phyloP scores from a whole-genome alignment of 805 yeast genomes.

The Ogataea ramenticola region DNA sequence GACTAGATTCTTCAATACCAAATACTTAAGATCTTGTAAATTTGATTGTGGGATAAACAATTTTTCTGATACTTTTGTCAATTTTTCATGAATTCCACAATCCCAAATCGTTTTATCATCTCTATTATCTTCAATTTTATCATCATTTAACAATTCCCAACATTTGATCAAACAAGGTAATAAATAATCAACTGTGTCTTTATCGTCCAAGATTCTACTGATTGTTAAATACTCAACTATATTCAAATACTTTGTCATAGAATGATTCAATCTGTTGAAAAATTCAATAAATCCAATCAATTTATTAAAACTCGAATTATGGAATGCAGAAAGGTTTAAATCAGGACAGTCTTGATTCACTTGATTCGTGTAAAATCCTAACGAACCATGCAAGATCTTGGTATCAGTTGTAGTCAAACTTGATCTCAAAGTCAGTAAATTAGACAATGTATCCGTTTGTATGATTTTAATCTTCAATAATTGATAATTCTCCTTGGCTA shows the following conservation, averaged over 20 bases:
- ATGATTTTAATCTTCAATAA: constrained; percentile 60
- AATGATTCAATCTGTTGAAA: constrained; percentile 40
- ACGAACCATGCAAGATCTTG: constrained; percentile 28
- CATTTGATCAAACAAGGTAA: constrained; percentile 9
- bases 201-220: constrained; percentile 24
- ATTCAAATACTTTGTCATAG: constrained; percentile 37
- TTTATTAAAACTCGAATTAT: constrained; percentile 56
- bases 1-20: constrained; percentile 34
- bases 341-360: constrained; percentile 43
- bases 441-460: constrained; percentile 66
- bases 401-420: constrained; percentile 32
- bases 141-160: constrained; percentile 12
- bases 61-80: constrained; percentile 10
- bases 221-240: constrained; percentile 27
- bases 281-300: constrained; percentile 60
- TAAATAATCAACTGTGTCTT: constrained; percentile 6
- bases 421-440: constrained; percentile 41
- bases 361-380: constrained; percentile 42
- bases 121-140: constrained; percentile 46
- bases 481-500: constrained; percentile 44
- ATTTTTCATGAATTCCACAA: constrained; percentile 32
- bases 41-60: too few species aligned
- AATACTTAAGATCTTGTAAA: constrained; percentile 24
- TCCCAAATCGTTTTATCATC: constrained; percentile 51
- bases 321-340: constrained; percentile 46